Evolutionary conservation across 805 yeast species (phyloP).

Genomic region (Kurtzmaniella fragi): DNA sequence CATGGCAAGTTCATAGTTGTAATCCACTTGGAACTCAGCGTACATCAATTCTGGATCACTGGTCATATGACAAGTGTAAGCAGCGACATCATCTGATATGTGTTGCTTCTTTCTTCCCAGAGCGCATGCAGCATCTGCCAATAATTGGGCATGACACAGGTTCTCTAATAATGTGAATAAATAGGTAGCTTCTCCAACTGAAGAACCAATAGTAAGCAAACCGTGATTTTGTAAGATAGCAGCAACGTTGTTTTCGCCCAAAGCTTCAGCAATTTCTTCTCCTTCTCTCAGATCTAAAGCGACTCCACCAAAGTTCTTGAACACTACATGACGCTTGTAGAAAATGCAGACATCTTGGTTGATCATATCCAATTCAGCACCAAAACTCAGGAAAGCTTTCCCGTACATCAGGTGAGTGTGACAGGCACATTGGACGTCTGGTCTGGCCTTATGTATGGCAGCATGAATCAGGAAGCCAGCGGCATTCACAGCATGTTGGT

Average conservation of each 20-base stretch:
- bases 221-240: conserved; percentile 72
- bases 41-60: conserved; percentile 66
- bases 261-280: conserved; percentile 50
- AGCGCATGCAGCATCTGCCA: conserved; percentile 39
- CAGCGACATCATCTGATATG: conserved; percentile 36
- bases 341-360: conserved; percentile 25
- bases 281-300: conserved; percentile 47
- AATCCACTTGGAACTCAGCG: conserved; percentile 71
- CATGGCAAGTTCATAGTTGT: conserved; percentile 33
- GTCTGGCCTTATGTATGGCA: conserved; percentile 34
- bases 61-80: conserved; percentile 51
- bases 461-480: conserved; percentile 40
- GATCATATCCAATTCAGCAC: conserved; percentile 28
- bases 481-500: conserved; percentile 33
- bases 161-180: conserved; percentile 54
- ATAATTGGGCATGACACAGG: conserved; percentile 59
- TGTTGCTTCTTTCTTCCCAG: conserved; percentile 5
- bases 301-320: conserved; percentile 23
- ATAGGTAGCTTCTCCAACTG: conserved; percentile 73
- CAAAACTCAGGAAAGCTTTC: conserved; percentile 32
- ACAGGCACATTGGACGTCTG: conserved; percentile 37
- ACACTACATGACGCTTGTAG: conserved; percentile 22
- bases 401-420: conserved; percentile 38
- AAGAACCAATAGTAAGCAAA: conserved; percentile 60
- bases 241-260: conserved; percentile 50